Evolutionary conservation across 768 basidiomycete species (phyloP), one percentile per base, ranked within the genome.

Genomic region (Macrolepiota dolichaula): DNA sequence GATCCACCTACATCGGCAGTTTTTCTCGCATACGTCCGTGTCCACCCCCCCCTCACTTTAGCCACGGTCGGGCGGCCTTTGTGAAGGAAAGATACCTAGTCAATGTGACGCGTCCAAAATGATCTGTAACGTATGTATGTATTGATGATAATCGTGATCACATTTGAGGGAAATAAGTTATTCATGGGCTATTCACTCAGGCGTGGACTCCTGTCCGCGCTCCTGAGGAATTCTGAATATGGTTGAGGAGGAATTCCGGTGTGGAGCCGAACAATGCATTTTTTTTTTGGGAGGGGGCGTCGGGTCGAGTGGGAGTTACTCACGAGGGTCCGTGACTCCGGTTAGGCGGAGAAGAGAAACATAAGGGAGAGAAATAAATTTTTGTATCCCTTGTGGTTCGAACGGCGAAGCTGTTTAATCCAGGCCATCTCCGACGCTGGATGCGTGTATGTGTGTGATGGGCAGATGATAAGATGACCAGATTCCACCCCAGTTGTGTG

Each of bases 161-260:
- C 40, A 54, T 54, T n/a, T 54, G 22, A 54, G 37, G 52, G 52
- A 54, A 36, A 54, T 54, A 40, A 54, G 35, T 36, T 32, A 32
- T 32, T 32, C 29, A 32, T 32, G 7, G 11, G 29, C 19, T 11
- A 49, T 11, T 27, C 47, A 24, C 40, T 13, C n/a, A 42, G 40
- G 22, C 47, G 13, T 49, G 10, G 25, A 49, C 22, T 24, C 47
- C 47, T 49, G 47, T 24, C 29, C 29, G 25, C 25, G 19, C 25
- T 24, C 47, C 47, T 24, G 47, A 49, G 25, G 12, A n/a, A 32
- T 32, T 22, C 47, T 27, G 15, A n/a, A 44, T 44, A n/a, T 54
- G 52, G 29, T 54, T 13, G 52, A 32, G 29, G 29, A 54, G 12
- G 37, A 24, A 25, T 54, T 36, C 36, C 12, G 37, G 19, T 19